Conservation (phyloP, 2,329 filamentous ascomycete species). For the Fusarium cyanostomum region DNA sequence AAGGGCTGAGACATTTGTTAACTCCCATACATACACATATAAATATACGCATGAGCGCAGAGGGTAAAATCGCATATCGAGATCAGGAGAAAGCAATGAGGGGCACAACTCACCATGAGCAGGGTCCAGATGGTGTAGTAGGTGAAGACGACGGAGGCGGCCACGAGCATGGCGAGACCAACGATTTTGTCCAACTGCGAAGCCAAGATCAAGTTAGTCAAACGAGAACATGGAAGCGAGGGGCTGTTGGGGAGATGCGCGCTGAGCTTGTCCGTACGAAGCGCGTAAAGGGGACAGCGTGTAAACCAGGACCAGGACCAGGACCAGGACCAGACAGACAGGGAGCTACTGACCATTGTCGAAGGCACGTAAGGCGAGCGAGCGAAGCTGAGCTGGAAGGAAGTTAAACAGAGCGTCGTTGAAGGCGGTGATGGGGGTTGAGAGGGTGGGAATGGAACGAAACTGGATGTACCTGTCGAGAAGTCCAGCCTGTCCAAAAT, state of each 20-base stretch:
- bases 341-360: constrained; percentile 38
- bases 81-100: constrained; percentile 5
- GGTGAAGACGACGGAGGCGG: constrained; percentile 69
- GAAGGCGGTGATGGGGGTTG: constrained; percentile 16
- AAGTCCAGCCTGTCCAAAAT: constrained; percentile 40
- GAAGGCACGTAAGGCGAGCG: constrained; percentile 32
- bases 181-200: constrained; percentile 86
- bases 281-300: constrained; percentile 36
- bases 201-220: constrained; percentile 22
- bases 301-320: constrained; percentile 10
- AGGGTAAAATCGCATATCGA: constrained; percentile 7
- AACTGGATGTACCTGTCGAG: constrained; percentile 22
- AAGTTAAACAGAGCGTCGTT: constrained; percentile 38
- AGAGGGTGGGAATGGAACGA: constrained; percentile 26
- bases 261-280: constrained; percentile 2
- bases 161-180: constrained; percentile 74
- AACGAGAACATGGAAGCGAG: constrained; percentile 7
- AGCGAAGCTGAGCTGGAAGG: constrained; percentile 21
- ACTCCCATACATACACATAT: neutral
- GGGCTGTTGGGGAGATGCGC: constrained; percentile 37
- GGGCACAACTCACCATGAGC: constrained; percentile 77
- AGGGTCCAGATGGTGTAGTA: constrained; percentile 99
- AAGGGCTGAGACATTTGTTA: constrained; percentile 74
- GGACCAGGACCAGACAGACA: neutral
- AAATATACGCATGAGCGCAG: neutral